These are phyloP conservation scores for Diaporthe eres DNA, from an alignment of 2,329 filamentous ascomycete species.

Conservation along the genomic window DNA sequence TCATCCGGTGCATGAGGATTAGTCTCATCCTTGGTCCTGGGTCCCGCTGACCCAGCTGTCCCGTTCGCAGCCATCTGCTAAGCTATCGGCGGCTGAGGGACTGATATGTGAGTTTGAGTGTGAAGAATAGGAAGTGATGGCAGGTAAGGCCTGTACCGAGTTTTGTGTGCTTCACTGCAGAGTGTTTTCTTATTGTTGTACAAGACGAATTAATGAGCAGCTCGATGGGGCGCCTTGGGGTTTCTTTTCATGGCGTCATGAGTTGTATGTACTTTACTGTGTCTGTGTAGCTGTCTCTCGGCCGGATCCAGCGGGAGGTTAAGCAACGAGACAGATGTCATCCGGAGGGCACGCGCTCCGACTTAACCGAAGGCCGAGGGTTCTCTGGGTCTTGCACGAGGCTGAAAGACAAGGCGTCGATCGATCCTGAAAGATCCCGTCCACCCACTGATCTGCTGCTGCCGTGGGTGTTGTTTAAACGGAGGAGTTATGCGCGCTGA, in stretches of 20 bases:
- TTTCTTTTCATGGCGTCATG: neutral
- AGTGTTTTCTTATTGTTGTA: neutral
- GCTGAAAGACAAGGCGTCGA: slow-evolving; percentile 8
- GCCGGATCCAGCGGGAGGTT: slow-evolving; percentile 33
- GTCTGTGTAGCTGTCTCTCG: neutral
- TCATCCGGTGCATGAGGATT: neutral
- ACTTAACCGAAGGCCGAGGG: slow-evolving; percentile 15
- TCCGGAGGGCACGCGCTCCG: neutral
- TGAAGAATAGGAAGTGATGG: neutral
- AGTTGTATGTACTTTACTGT: neutral
- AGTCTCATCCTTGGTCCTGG: neutral
- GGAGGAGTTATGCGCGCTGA: neutral
- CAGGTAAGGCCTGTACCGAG: neutral
- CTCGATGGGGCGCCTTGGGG: neutral
- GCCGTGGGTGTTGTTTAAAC: neutral
- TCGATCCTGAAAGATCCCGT: slow-evolving; percentile 5
- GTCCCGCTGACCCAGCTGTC: slow-evolving; percentile 25
- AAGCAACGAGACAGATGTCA: slow-evolving; percentile 22
- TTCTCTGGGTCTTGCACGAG: neutral
- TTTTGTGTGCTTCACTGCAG: neutral
- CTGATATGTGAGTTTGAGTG: neutral
- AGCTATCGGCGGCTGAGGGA: slow-evolving; percentile 4
- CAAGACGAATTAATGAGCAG: neutral
- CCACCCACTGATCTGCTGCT: neutral
- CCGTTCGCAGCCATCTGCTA: slow-evolving; percentile 37